A percentile compares a stretch with the other conserved stretches of the same genome.
These are phyloP conservation scores for Helicostylum pulchrum DNA, from an alignment of 192 early-diverging fungal genomes.

Conservation along the genomic window DNA sequence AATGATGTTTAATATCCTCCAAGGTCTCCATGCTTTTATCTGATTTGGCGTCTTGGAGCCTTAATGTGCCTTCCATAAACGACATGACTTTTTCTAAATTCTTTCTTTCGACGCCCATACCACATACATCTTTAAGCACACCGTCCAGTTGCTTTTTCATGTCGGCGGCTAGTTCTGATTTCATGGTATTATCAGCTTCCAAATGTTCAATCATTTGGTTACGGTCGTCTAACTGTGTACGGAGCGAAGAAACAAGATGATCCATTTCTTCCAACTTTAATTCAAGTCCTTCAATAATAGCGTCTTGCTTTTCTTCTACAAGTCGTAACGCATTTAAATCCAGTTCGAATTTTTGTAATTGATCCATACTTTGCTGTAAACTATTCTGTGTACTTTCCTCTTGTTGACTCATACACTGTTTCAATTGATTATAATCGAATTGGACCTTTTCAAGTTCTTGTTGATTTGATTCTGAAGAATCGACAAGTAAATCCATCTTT, in stretches of 20 bases:
- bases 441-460: not conserved
- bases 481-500: not conserved
- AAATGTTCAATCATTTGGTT: constrained; percentile 15
- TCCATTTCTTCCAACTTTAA: constrained; percentile 32
- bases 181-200: constrained; percentile 13
- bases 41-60: constrained; percentile 25
- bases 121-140: constrained; percentile 22
- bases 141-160: constrained; percentile 20
- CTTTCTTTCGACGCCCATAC: constrained; percentile 27
- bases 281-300: constrained; percentile 26
- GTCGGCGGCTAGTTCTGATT: constrained; percentile 8
- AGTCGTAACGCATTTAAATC: constrained; percentile 25
- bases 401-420: constrained; percentile 23
- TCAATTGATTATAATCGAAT: not conserved
- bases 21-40: constrained; percentile 19
- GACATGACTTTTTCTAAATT: constrained; percentile 28
- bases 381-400: constrained; percentile 30
- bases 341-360: constrained; percentile 29
- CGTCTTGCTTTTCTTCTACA: constrained; percentile 38
- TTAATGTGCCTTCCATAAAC: constrained; percentile 24
- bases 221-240: constrained; percentile 20
- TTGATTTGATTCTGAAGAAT: not conserved
- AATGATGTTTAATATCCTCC: constrained; percentile 28
- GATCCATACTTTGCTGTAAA: constrained; percentile 20
- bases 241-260: constrained; percentile 8